Conservation (phyloP, 108 stramenopile genomes). For the Asterionellopsis glacialis region DNA sequence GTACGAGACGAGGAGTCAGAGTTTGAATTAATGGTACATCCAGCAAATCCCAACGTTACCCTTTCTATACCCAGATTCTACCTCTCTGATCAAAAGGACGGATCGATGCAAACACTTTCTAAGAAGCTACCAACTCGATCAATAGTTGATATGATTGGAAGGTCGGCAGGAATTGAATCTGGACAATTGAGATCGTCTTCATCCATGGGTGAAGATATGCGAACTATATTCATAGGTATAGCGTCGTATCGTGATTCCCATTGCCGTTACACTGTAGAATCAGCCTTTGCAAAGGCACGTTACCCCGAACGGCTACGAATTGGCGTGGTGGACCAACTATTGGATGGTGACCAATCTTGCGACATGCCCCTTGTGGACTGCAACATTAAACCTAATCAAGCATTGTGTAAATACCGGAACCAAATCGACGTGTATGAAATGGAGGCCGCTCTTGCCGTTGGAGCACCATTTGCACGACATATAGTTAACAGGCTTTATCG, state of each 20-base stretch:
- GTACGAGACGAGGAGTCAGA: constrained; percentile 30
- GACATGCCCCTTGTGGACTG: constrained; percentile 44
- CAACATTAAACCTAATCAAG: constrained; percentile 49
- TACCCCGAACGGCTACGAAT: constrained; percentile 52
- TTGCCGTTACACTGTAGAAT: constrained; percentile 37
- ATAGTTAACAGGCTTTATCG: constrained; percentile 80
- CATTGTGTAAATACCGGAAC: constrained; percentile 50
- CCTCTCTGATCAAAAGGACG: not conserved
- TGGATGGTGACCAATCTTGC: constrained; percentile 33
- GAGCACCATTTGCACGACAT: constrained; percentile 87
- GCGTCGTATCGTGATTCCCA: constrained; percentile 39
- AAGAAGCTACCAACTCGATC: not conserved
- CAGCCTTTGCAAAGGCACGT: constrained; percentile 30
- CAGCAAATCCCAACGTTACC: not conserved
- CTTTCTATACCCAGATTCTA: not conserved
- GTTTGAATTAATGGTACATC: constrained; percentile 3
- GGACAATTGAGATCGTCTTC: not conserved
- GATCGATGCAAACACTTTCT: not conserved
- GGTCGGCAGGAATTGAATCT: not conserved
- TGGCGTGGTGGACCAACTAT: constrained; percentile 44
- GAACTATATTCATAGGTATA: constrained; percentile 54
- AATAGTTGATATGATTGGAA: constrained; percentile 2
- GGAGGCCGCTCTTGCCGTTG: constrained; percentile 66
- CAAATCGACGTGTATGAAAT: constrained; percentile 65
- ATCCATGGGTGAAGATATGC: not conserved